A percentile compares a stretch with the other conserved stretches of the same genome.
These are phyloP conservation scores for Syzygium malaccense DNA, from an alignment of 441 rosid genomes.

Conservation along the genomic window DNA sequence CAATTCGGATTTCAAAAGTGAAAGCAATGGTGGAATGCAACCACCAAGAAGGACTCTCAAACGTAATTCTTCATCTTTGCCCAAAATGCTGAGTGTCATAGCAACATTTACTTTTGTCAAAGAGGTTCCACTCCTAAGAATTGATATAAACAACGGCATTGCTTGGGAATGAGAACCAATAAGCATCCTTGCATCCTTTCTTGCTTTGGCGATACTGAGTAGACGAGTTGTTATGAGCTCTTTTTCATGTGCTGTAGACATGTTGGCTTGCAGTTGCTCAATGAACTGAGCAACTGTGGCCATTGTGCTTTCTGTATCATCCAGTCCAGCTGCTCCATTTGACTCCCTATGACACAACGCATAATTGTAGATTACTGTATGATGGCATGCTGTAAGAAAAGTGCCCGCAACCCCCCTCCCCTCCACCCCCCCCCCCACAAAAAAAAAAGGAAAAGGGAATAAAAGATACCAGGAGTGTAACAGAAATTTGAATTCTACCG, in stretches of 20 bases:
- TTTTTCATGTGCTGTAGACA: conserved; percentile 66
- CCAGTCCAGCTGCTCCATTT: conserved; percentile 39
- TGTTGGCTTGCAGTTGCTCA: conserved; percentile 70
- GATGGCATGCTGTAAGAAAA: not conserved
- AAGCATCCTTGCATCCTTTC: conserved; percentile 65
- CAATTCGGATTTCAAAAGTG: conserved; percentile 68
- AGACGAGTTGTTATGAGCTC: conserved; percentile 71
- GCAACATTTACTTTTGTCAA: conserved; percentile 73
- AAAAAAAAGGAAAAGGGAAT: not conserved
- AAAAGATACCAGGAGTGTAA: not conserved
- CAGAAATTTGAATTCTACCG: not conserved
- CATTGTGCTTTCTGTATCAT: conserved; percentile 51
- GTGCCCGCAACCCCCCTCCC: not conserved
- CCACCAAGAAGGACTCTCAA: conserved; percentile 85
- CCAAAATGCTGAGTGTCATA: conserved; percentile 48
- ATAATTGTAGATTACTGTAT: not conserved
- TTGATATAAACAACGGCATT: conserved; percentile 80
- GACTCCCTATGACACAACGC: conserved; percentile 32
- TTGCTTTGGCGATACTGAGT: conserved; percentile 60
- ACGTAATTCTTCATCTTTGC: conserved; percentile 73
- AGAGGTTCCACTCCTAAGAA: conserved; percentile 65
- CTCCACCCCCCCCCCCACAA: not conserved
- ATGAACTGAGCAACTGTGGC: conserved; percentile 60
- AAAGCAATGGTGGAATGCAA: conserved; percentile 82
- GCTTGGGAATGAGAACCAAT: conserved; percentile 74